Conservation (phyloP, 352 stramenopile species). For the Globisporangium barbulae region DNA sequence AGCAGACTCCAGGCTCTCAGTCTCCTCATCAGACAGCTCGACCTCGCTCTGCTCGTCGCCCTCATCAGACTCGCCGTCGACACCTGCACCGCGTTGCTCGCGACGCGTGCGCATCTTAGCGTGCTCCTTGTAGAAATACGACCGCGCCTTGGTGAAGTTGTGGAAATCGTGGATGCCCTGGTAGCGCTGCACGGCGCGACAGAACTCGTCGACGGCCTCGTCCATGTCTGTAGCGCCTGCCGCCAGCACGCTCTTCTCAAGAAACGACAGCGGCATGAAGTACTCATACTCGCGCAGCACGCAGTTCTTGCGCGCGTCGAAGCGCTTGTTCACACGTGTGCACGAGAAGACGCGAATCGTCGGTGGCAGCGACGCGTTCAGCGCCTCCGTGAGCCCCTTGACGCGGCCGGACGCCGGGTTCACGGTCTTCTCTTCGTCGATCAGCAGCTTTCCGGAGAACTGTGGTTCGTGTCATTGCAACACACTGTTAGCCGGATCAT, state of each 20-base stretch:
- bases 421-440: slow-evolving; percentile 70
- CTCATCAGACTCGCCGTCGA: slow-evolving; percentile 8
- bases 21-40: background rate
- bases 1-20: slow-evolving; percentile 1
- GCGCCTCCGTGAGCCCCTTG: slow-evolving; percentile 44
- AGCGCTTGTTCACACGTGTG: slow-evolving; percentile 87
- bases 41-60: slow-evolving; percentile 3
- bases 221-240: slow-evolving; percentile 32
- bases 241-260: slow-evolving; percentile 41
- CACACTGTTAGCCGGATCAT: background rate
- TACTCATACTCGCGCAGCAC: slow-evolving; percentile 90
- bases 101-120: slow-evolving; percentile 28
- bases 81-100: slow-evolving; percentile 5
- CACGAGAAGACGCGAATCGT: slow-evolving; percentile 87
- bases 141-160: slow-evolving; percentile 87
- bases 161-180: slow-evolving; percentile 90
- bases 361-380: slow-evolving; percentile 78
- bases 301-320: slow-evolving; percentile 85
- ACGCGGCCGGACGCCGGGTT: slow-evolving; percentile 57
- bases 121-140: slow-evolving; percentile 74
- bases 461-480: slow-evolving; percentile 19
- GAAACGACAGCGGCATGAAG: slow-evolving; percentile 82
- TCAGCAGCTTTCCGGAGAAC: slow-evolving; percentile 87
- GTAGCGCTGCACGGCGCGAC: slow-evolving; percentile 49
- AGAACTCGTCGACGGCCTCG: slow-evolving; percentile 44